phyloP scores from a whole-genome alignment of 192 early-diverging fungal species.

The Backusella westeae region DNA sequence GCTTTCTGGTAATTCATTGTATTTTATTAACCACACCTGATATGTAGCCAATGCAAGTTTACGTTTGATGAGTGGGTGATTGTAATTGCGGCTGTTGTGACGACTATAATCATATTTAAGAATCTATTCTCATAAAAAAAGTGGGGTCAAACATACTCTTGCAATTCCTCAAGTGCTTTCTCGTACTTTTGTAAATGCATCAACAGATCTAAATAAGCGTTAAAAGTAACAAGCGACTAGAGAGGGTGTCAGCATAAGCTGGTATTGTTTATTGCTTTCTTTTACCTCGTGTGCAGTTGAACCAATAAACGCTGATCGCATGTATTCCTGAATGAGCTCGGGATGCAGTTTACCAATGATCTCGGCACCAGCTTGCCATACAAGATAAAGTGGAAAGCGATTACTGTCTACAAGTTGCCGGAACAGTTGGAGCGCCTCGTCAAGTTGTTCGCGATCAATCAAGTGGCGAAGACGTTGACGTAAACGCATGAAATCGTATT shows the following conservation, averaged over 20 bases:
- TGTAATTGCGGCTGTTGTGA: neutral
- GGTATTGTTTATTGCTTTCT: neutral
- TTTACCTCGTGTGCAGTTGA: neutral
- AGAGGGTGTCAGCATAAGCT: neutral
- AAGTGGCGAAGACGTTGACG: neutral
- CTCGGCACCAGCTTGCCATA: constrained; percentile 1
- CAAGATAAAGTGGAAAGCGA: neutral
- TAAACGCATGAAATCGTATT: neutral
- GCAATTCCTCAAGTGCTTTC: neutral
- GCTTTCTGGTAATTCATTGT: neutral
- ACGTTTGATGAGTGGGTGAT: neutral
- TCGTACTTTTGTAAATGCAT: neutral
- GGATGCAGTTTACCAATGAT: neutral
- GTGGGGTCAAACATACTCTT: neutral
- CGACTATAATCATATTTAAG: neutral
- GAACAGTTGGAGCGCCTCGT: neutral
- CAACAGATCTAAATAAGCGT: neutral
- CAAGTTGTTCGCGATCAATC: neutral
- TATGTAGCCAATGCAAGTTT: neutral
- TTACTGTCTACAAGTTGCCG: neutral
- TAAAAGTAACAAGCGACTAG: neutral
- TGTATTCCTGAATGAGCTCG: neutral
- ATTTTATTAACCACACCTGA: neutral
- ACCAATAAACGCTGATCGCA: neutral
- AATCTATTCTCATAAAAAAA: too few species aligned